A percentile compares a stretch with the other conserved stretches of the same genome.
Conservation (phyloP, 345 rosid genomes). For the Boechera divaricarpa region DNA sequence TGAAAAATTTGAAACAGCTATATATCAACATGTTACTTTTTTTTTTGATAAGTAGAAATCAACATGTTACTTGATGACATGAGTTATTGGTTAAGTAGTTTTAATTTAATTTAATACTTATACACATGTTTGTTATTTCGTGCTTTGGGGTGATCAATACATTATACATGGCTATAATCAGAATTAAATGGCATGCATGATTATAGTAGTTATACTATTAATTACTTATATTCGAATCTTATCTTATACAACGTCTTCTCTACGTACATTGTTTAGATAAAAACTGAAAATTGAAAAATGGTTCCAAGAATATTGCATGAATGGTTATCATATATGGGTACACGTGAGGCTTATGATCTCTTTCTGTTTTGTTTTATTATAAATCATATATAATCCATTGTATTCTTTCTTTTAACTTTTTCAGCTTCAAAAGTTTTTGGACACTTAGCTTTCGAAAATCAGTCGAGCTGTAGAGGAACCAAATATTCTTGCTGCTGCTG, state of each 20-base stretch:
- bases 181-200: slow-evolving; percentile 1
- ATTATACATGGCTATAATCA: neutral
- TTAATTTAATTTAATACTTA: neutral
- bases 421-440: slow-evolving; percentile 15
- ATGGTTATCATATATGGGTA: slow-evolving; percentile 12
- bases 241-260: slow-evolving; percentile 1
- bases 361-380: neutral
- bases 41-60: too few relatives aligned
- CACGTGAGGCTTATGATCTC: neutral
- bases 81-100: neutral
- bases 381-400: too few relatives aligned
- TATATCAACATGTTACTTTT: too few relatives aligned
- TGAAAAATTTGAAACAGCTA: neutral
- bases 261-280: neutral
- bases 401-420: neutral
- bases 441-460: too few relatives aligned
- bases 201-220: neutral
- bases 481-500: too few relatives aligned
- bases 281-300: neutral
- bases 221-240: neutral
- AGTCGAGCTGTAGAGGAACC: too few relatives aligned
- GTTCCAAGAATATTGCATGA: neutral
- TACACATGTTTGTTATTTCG: neutral
- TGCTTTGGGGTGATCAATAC: neutral
- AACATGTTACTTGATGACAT: neutral